Percentiles rank a stretch among this genome's conserved stretches.
phyloP scores from a whole-genome alignment of 2,329 filamentous ascomycete genomes.

The Xylaria sp. region DNA sequence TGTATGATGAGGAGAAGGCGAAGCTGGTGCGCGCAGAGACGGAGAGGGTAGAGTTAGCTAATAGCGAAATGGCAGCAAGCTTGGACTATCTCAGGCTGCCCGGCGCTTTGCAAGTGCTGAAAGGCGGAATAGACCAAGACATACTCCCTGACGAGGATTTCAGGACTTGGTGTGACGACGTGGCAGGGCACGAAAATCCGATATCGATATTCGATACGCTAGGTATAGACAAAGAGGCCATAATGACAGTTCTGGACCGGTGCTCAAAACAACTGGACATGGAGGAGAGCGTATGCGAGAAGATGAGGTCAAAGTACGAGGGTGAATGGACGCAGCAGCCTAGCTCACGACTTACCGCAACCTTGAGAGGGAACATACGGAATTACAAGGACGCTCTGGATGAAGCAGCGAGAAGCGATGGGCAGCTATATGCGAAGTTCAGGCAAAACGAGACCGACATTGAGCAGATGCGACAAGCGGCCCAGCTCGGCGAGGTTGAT shows the following conservation, averaged over 20 bases:
- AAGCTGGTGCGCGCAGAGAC: conserved; percentile 94
- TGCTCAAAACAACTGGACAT: conserved; percentile 91
- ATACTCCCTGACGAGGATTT: conserved; percentile 91
- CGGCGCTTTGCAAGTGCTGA: conserved; percentile 87
- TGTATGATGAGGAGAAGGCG: conserved; percentile 98
- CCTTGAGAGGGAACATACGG: conserved; percentile 84
- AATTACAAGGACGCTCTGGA: conserved; percentile 91
- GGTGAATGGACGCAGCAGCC: conserved; percentile 97
- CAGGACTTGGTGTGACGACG: conserved; percentile 90
- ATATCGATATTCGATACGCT: conserved; percentile 81
- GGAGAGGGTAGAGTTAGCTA: conserved; percentile 90
- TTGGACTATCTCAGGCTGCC: conserved; percentile 93
- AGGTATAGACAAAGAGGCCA: conserved; percentile 79
- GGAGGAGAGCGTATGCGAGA: conserved; percentile 98
- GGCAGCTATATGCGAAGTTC: conserved; percentile 83
- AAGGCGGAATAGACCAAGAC: conserved; percentile 92
- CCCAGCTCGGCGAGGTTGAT: conserved; percentile 86
- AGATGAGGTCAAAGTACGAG: conserved; percentile 98
- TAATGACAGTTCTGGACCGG: conserved; percentile 77
- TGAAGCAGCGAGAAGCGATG: conserved; percentile 87
- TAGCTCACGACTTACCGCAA: conserved; percentile 88
- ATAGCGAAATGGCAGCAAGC: conserved; percentile 95
- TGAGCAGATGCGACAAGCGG: conserved; percentile 92
- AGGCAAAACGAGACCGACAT: conserved; percentile 89
- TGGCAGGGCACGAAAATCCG: conserved; percentile 86